Base-by-base conservation (phyloP, 371 early-diverging fungal species). In the Mycotypha africana region DNA sequence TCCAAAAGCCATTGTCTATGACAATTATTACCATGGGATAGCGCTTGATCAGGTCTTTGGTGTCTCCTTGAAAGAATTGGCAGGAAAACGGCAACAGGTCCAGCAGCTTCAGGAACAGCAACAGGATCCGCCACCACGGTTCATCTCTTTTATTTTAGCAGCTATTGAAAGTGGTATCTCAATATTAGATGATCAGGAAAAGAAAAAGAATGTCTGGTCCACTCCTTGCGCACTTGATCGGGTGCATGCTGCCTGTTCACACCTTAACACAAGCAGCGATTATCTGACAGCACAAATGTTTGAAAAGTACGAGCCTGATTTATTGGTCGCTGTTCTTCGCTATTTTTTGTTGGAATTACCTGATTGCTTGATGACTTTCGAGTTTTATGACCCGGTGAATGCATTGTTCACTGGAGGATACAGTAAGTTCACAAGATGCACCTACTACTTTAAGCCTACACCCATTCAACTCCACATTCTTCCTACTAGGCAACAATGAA, bases 41-140 rank as follows among this genome's bases (percentile, higher is more conserved):
- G 78, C 81, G n/a, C 9, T 47, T 39, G 85, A 84, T 58, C 88
- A 88, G 68, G 70, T 79, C 10, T 88, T 86, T 70, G 89, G 87
- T 19, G 83, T 86, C 22, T 62, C 82, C n/a, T 67, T 88, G 38
- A 85, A 82, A 19, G 84, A 83, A 38, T 71, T 84, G 31, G 76
- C n/a, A n/a, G n/a, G n/a, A n/a, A n/a, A n/a, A n/a, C n/a, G n/a
- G n/a, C n/a, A n/a, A n/a, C n/a, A n/a, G n/a, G n/a, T n/a, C n/a
- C n/a, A n/a, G n/a, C n/a, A n/a, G n/a, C n/a, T n/a, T n/a, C n/a
- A 76, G 21, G 63, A 75, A 39, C 72, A 78, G 25, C 62, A 70
- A 17, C 72, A 74, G 24, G 74, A 72, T 50, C 61, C 63, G 34
- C 70, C 82, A 5, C 87, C 89, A 9, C 62, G 63, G 39, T 67